Percentiles rank a stretch among this genome's conserved stretches.
These are phyloP conservation scores for Penicillium sp. DNA, from an alignment of 2,329 filamentous ascomycete genomes.

Conservation along the genomic window DNA sequence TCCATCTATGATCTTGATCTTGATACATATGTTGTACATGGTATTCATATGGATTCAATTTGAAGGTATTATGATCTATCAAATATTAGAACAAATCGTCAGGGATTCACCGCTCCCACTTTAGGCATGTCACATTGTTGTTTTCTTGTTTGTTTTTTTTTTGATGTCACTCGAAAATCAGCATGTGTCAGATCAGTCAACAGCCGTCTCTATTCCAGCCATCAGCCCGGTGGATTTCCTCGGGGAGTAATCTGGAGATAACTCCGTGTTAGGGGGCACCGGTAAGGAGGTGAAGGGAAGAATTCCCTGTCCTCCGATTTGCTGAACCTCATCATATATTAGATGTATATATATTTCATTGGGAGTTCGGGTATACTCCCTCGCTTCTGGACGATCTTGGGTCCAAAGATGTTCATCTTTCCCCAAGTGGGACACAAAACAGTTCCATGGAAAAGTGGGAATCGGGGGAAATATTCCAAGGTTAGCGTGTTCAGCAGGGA, in stretches of 20 bases:
- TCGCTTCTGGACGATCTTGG: constrained; percentile 6
- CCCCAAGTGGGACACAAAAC: constrained; percentile 2
- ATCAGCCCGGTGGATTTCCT: neutral
- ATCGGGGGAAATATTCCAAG: neutral
- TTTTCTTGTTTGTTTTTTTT: neutral
- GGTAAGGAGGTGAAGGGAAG: constrained; percentile 4
- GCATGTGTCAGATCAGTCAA: constrained; percentile 11
- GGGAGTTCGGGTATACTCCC: neutral
- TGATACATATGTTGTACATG: neutral
- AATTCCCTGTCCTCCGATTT: constrained; percentile 17
- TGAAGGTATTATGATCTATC: constrained; percentile 8
- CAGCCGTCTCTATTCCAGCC: constrained; percentile 2
- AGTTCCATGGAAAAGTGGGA: neutral
- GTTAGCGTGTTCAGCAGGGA: constrained; percentile 5
- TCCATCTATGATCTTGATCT: neutral
- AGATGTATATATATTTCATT: neutral
- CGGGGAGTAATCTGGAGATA: constrained; percentile 8
- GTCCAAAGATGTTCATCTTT: constrained; percentile 2
- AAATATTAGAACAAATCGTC: neutral
- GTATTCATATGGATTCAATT: neutral
- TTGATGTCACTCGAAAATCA: constrained; percentile 2
- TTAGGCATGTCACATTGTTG: neutral
- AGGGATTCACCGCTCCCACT: neutral
- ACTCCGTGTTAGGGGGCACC: constrained; percentile 6
- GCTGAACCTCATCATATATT: constrained; percentile 3